Conservation (phyloP, 352 stramenopile genomes). For the Globisporangium heterothallicum region DNA sequence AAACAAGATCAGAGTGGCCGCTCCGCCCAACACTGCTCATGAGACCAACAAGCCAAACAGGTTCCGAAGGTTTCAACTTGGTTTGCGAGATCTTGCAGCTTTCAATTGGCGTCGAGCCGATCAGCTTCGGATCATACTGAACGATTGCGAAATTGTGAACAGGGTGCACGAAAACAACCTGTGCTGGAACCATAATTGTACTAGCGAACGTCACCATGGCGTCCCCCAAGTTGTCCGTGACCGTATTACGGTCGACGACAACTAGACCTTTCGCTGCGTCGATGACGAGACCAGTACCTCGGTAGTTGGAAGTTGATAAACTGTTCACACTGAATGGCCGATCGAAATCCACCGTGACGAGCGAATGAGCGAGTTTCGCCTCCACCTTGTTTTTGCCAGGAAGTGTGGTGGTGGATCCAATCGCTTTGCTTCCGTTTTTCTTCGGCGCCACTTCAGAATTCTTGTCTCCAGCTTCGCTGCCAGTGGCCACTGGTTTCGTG, state of each 20-base stretch:
- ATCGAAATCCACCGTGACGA: constrained; percentile 84
- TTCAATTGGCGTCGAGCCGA: constrained; percentile 77
- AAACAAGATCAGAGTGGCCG: constrained; percentile 79
- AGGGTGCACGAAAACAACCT: constrained; percentile 90
- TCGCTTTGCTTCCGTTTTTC: constrained; percentile 23
- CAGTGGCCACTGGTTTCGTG: constrained; percentile 6
- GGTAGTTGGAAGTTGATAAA: constrained; percentile 81
- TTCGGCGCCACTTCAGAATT: constrained; percentile 8
- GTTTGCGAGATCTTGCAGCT: constrained; percentile 67
- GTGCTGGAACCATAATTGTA: constrained; percentile 83
- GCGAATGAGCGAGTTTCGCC: constrained; percentile 74
- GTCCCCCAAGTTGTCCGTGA: constrained; percentile 85
- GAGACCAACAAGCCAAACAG: constrained; percentile 80
- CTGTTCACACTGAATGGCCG: constrained; percentile 84
- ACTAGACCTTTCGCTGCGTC: constrained; percentile 84
- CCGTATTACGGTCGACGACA: constrained; percentile 90
- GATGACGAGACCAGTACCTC: constrained; percentile 85
- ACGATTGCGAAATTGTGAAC: constrained; percentile 92
- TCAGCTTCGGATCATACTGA: constrained; percentile 86
- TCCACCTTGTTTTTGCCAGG: constrained; percentile 80
- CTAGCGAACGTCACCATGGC: constrained; percentile 88
- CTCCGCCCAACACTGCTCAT: constrained; percentile 79
- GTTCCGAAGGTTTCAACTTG: constrained; percentile 59
- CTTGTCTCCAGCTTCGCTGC: constrained; percentile 8
- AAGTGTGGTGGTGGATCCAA: constrained; percentile 76